These are phyloP conservation scores for Samsoniella hepiali DNA, from an alignment of 2,329 filamentous ascomycete genomes.

Conservation along the genomic window DNA sequence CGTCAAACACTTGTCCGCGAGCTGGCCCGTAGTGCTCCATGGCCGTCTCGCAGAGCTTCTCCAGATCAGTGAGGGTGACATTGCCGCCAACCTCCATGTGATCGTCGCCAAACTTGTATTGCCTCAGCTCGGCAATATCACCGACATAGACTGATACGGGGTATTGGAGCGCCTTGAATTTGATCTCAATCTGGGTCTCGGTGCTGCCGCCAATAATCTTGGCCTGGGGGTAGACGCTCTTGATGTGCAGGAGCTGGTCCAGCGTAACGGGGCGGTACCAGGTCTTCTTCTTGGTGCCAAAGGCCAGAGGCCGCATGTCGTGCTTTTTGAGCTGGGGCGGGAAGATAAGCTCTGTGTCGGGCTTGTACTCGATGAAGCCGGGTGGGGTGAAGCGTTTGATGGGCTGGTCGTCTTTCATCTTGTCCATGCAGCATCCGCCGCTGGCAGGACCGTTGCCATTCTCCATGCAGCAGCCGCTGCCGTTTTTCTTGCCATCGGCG, in stretches of 20 bases:
- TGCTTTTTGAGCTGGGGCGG: constrained; percentile 82
- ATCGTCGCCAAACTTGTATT: constrained; percentile 75
- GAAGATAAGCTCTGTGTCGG: constrained; percentile 93
- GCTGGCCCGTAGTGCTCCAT: constrained; percentile 70
- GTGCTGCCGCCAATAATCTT: constrained; percentile 96
- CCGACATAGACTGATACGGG: constrained; percentile 87
- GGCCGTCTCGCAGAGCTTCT: constrained; percentile 77
- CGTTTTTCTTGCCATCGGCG: constrained; percentile 23
- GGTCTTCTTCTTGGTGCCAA: constrained; percentile 90
- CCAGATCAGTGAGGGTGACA: constrained; percentile 85
- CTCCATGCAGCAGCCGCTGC: constrained; percentile 70
- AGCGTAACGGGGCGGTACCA: constrained; percentile 91
- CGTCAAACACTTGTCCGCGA: constrained; percentile 77
- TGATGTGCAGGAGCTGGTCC: constrained; percentile 87
- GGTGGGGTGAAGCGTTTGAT: constrained; percentile 76
- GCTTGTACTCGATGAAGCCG: constrained; percentile 90
- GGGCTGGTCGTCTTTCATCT: constrained; percentile 47
- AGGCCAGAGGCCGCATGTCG: constrained; percentile 74
- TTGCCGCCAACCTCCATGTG: constrained; percentile 92
- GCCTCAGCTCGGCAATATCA: constrained; percentile 84
- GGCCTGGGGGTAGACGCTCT: constrained; percentile 75
- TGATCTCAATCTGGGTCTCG: constrained; percentile 97
- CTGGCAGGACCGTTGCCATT: constrained; percentile 43
- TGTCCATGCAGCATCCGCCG: constrained; percentile 67
- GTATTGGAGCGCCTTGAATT: constrained; percentile 94